Evolutionary conservation across 1,284 basidiomycete genomes (phyloP).

Genomic region (Paramarasmius palmivorus): DNA sequence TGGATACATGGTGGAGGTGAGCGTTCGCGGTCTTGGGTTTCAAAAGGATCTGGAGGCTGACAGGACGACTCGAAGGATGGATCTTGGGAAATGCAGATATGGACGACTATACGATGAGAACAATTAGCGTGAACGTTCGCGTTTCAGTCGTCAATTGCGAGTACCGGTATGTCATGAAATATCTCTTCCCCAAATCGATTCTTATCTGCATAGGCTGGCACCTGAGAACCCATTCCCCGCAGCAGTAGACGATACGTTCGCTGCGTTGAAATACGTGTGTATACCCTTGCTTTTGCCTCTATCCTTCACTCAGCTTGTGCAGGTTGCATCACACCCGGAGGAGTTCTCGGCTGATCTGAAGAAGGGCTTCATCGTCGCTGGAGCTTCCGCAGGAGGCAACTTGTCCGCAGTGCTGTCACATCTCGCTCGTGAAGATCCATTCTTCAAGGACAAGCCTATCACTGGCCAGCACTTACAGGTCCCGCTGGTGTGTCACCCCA

Average conservation of each 20-base stretch:
- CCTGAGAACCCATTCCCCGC: slow-evolving; percentile 19
- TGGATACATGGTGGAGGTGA: slow-evolving; percentile 16
- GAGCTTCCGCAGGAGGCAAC: slow-evolving; percentile 13
- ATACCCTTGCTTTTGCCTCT: background rate
- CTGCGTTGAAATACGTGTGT: slow-evolving; percentile 16
- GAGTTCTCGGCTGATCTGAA: slow-evolving; percentile 3
- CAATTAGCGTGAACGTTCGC: slow-evolving; percentile 10
- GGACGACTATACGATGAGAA: slow-evolving; percentile 14
- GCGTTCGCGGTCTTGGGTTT: background rate
- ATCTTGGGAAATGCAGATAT: slow-evolving; percentile 9
- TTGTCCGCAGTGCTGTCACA: slow-evolving; percentile 7
- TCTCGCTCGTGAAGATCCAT: slow-evolving; percentile 14
- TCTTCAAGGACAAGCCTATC: slow-evolving; percentile 8
- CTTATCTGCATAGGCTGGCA: slow-evolving; percentile 11
- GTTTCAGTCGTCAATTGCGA: slow-evolving; percentile 16
- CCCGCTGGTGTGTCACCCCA: slow-evolving; percentile 7
- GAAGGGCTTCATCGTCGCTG: slow-evolving; percentile 16
- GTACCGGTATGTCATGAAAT: slow-evolving; percentile 10
- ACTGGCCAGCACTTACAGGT: slow-evolving; percentile 16
- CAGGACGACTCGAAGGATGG: slow-evolving; percentile 5
- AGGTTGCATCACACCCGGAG: slow-evolving; percentile 4
- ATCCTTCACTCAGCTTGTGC: background rate
- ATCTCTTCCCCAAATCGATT: background rate
- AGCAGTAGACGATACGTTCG: slow-evolving; percentile 14
- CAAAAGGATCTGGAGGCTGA: background rate